phyloP scores from a whole-genome alignment of 495 filamentous ascomycete species.

The Penicillium waksmanii region DNA sequence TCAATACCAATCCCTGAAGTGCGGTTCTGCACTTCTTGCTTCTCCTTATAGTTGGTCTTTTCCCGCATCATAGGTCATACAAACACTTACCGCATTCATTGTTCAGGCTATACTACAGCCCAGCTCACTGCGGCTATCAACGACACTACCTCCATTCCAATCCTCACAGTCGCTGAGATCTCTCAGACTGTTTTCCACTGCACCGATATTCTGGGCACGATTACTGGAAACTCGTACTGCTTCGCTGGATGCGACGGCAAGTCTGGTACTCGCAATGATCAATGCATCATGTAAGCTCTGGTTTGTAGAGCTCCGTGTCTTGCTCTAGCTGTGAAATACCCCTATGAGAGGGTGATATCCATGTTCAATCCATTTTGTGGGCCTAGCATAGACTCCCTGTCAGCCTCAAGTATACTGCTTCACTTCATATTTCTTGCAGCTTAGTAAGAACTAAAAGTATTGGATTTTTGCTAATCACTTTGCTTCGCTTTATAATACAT shows the following conservation, averaged over 20 bases:
- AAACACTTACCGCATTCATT: not conserved
- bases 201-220: slow-evolving; percentile 24
- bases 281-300: slow-evolving; percentile 23
- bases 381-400: not conserved
- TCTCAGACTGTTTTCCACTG: slow-evolving; percentile 29
- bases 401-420: not conserved
- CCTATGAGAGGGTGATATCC: not conserved
- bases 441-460: not conserved
- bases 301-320: not conserved
- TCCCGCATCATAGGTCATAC: not conserved
- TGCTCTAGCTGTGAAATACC: not conserved
- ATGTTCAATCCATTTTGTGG: not conserved
- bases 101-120: slow-evolving; percentile 18
- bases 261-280: slow-evolving; percentile 22
- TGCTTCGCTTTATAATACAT: too few species aligned
- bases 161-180: slow-evolving; percentile 12
- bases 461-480: not conserved
- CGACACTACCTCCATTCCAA: slow-evolving; percentile 24
- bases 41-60: slow-evolving; percentile 18
- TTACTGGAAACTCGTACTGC: slow-evolving; percentile 29
- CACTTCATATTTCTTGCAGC: not conserved
- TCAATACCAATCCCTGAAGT: slow-evolving; percentile 25
- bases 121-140: slow-evolving; percentile 25
- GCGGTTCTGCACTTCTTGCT: slow-evolving; percentile 23
- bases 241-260: slow-evolving; percentile 29